These are phyloP conservation scores for Bryoglossum gracile DNA, from an alignment of 495 filamentous ascomycete genomes.

Conservation along the genomic window DNA sequence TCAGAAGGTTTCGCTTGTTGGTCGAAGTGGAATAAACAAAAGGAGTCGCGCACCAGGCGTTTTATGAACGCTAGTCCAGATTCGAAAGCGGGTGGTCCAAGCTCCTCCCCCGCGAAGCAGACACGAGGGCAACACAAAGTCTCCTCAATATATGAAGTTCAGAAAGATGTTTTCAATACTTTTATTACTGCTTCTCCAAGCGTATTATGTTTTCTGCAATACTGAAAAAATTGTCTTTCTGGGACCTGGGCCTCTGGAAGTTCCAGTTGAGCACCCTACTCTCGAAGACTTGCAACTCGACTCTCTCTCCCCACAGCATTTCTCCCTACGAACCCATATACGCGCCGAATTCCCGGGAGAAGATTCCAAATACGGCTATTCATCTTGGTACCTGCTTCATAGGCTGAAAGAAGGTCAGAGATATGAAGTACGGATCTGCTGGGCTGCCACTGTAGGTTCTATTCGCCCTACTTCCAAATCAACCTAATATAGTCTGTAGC, in stretches of 20 bases:
- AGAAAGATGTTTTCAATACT: conserved; percentile 4
- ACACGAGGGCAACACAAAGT: no score
- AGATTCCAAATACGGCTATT: conserved; percentile 45
- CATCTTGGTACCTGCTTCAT: conserved; percentile 81
- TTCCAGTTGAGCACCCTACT: conserved; percentile 49
- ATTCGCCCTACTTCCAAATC: neutral
- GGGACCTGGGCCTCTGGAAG: conserved; percentile 48
- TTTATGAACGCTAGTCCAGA: conserved; percentile 6
- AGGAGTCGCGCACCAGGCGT: conserved; percentile 5
- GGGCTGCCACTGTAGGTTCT: conserved; percentile 75
- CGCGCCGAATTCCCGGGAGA: conserved; percentile 57
- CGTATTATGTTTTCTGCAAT: conserved; percentile 29
- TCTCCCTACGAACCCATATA: conserved; percentile 52
- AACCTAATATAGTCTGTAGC: conserved; percentile 41
- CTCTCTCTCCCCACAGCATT: conserved; percentile 49
- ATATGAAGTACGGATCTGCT: conserved; percentile 92
- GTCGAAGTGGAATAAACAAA: conserved; percentile 22
- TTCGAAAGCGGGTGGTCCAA: conserved; percentile 4
- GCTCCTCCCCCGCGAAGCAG: conserved; percentile 10
- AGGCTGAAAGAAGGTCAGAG: conserved; percentile 62
- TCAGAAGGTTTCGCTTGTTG: conserved; percentile 24
- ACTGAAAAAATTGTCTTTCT: conserved; percentile 89
- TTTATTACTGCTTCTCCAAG: conserved; percentile 39
- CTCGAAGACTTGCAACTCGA: conserved; percentile 60
- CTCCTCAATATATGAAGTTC: no score